phyloP scores from a whole-genome alignment of 2,329 filamentous ascomycete species.

The Metarhizium anisopliae region DNA sequence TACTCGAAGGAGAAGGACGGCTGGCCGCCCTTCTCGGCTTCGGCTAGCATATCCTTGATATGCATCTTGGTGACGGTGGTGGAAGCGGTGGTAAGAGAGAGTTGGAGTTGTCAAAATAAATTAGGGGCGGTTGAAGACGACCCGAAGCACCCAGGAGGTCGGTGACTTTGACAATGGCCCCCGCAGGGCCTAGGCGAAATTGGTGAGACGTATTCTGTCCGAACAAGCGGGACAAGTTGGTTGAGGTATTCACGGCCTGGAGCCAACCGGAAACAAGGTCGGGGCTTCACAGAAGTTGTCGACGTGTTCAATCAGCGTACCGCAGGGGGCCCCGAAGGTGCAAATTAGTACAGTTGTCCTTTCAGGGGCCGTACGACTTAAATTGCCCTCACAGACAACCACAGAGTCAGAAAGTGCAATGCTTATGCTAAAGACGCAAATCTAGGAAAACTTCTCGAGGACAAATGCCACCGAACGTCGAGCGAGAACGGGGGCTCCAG shows the following conservation, averaged over 20 bases:
- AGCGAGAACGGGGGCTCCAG: background rate
- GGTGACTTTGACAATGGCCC: background rate
- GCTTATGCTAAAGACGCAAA: background rate
- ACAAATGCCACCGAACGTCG: background rate
- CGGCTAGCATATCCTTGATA: constrained; percentile 82
- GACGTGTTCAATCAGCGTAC: background rate
- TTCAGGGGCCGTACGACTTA: background rate
- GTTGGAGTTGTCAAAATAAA: background rate
- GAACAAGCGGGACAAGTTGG: background rate
- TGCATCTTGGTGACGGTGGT: constrained; percentile 60
- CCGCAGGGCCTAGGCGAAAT: background rate
- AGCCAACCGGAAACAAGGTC: background rate
- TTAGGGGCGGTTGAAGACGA: background rate
- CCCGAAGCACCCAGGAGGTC: background rate
- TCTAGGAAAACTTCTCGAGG: background rate
- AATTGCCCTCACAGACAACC: background rate
- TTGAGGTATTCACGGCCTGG: background rate
- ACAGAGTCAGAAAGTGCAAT: background rate
- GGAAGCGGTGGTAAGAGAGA: background rate
- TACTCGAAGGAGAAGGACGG: constrained; percentile 98
- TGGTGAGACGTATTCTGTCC: background rate
- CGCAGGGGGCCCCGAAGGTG: background rate
- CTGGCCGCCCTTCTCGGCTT: constrained; percentile 67
- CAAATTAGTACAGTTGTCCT: background rate
- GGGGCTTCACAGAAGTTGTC: background rate